Percentiles rank a stretch among this genome's conserved stretches.
Evolutionary conservation across 305 asterid genomes (phyloP).

Genomic region (Coffea humblotiana): DNA sequence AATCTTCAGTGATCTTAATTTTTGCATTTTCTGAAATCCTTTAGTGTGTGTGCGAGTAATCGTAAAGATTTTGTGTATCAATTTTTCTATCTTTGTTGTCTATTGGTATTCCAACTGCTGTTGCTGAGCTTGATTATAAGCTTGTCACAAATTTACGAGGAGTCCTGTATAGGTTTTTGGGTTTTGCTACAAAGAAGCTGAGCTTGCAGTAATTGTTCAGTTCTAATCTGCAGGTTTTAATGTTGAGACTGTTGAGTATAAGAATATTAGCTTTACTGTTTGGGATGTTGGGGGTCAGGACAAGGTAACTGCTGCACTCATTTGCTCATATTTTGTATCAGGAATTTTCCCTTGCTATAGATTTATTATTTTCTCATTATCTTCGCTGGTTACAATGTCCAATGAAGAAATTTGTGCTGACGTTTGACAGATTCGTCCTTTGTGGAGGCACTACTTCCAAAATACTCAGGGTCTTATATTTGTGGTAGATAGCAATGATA

Average conservation of each 20-base stretch:
- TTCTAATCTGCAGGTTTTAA: conserved; percentile 25
- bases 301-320: conserved; percentile 17
- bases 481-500: conserved; percentile 36
- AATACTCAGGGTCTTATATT: conserved; percentile 37
- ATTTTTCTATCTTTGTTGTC: not conserved
- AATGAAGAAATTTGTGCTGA: not conserved
- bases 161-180: not conserved
- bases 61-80: not conserved
- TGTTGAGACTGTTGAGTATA: conserved; percentile 36
- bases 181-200: not conserved
- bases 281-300: conserved; percentile 44
- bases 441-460: conserved; percentile 42
- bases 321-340: not conserved
- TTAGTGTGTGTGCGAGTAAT: not conserved
- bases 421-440: conserved; percentile 31
- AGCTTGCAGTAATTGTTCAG: not conserved
- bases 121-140: not conserved
- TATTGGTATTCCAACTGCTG: not conserved
- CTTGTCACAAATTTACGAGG: not conserved
- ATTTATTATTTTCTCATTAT: not conserved
- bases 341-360: not conserved
- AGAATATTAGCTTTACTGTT: conserved; percentile 36
- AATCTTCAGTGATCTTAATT: not conserved
- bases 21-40: not conserved
- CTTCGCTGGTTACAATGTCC: not conserved